Base-by-base conservation (phyloP, 805 yeast genomes). In the Lipomyces starkeyi region DNA sequence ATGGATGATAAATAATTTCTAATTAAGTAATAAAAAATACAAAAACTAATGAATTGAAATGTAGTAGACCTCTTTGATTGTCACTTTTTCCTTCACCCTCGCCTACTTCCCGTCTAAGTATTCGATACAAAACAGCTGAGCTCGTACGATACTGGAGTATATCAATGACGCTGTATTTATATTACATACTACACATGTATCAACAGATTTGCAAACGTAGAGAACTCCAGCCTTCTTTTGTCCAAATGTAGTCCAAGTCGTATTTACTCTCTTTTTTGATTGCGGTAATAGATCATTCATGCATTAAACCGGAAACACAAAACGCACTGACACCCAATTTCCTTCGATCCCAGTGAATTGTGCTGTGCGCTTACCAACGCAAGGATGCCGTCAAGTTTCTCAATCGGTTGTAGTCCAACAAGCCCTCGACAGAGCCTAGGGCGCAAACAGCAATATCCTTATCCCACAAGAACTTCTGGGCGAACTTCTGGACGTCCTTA, bases 391-490 rank as follows among this genome's bases (percentile, higher is more conserved):
- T 81, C 74, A 79, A 81, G 73, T 80, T 78, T 73, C 87, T 83
- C 68, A 93, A 84, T 59, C 90, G 86, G 57, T 81, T 76, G 76
- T 89, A 88, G 32, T 88, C 83, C 34, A 97, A 95, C 67, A 93
- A 84, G 6, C 89, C 83, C 63, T 82, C 81, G 61, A 90, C 88
- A 71, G 91, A 89, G 52, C 99, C 99, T 61, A 93, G 81, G 2
- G 97, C 97, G n/a, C 97, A 95, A 67, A 94, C 81, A 34, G 97
- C 95, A 49, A 93, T 82, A 35, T 95, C 97, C 77, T 88, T 91
- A 73, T 87, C 86, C 76, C 88, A 83, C 65, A 93, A 79, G 77
- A 91, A 86, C 79, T 89, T 89, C 75, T 90, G 90, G 57, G 97
- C 97, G 97, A 98, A 96, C 70, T 85, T 83, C 47, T 90, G 85